These are phyloP conservation scores for Heliosperma pusillum DNA, from an alignment of 148 eudicot genomes.

Conservation along the genomic window DNA sequence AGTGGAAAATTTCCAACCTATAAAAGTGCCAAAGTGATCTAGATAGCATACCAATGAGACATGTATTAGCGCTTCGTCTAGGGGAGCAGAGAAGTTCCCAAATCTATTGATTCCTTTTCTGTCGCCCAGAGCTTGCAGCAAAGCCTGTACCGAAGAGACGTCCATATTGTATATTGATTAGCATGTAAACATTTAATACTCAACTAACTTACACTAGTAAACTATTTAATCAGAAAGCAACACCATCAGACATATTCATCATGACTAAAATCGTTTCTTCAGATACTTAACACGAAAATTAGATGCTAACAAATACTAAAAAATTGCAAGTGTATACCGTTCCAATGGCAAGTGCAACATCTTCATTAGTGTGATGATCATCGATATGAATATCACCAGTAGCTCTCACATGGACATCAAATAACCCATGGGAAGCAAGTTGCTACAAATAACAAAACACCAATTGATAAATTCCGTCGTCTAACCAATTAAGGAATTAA, in stretches of 20 bases:
- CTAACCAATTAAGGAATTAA: background rate
- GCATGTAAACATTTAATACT: background rate
- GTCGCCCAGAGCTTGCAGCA: conserved; percentile 89
- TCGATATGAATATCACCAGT: conserved; percentile 91
- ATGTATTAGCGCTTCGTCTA: conserved; percentile 91
- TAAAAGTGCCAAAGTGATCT: background rate
- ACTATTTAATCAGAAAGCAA: background rate
- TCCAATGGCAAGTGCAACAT: conserved; percentile 94
- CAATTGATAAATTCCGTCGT: background rate
- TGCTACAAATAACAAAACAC: conserved; percentile 44
- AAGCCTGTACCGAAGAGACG: conserved; percentile 51
- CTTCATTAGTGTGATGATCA: conserved; percentile 99
- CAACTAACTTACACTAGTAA: too few relatives aligned
- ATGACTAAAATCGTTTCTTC: background rate
- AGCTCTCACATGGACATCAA: conserved; percentile 90
- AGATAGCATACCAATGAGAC: conserved; percentile 72
- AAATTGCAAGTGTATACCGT: conserved; percentile 42
- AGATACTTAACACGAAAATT: background rate
- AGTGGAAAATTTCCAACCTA: background rate
- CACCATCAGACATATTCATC: background rate
- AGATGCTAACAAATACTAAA: background rate
- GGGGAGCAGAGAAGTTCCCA: conserved; percentile 90
- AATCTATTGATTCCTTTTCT: conserved; percentile 90
- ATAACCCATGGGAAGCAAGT: conserved; percentile 95
- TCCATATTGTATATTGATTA: background rate